Evolutionary conservation across 2,329 filamentous ascomycete genomes (phyloP), one percentile per base, ranked within the genome.

Genomic region (Clonostachys byssicola): DNA sequence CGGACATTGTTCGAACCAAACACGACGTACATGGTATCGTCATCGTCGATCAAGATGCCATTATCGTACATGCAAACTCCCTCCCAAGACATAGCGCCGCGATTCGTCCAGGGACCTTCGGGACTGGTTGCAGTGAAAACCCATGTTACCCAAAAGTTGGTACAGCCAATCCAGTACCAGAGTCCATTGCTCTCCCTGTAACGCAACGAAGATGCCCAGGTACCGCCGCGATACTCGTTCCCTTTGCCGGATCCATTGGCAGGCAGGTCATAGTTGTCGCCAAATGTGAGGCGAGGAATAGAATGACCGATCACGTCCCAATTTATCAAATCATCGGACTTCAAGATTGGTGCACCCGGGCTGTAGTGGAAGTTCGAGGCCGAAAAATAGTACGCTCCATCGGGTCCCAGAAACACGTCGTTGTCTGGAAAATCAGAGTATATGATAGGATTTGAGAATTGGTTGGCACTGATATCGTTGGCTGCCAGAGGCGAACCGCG

Each of bases 81-180:
- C 18, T 49, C 6, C 18, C 35, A 34, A n/a, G 60, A 60, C 14
- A 71, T 60, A 9, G 57, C 66, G 2, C 59, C 63, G 36, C 55
- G 51, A 42, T 68, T 61, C 12, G 51, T 65, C 74, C 74, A 78
- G 0, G 72, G 71, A 0, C 70, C 73, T 2, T 62, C 61, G 5
- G 64, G 64, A 10, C 60, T 58, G 5, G 60, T 44, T 0, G 78
- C 67, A 0, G 77, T 79, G 53, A 74, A 83, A 35, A 83, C 61
- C 54, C 78, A 80, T 0, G 78, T 79, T 9, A 68, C 66, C 34
- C 65, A 62, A 44, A 67, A 73, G 40, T 77, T 69, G 45, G 79
- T 65, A 52, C 79, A 83, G 2, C 78, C 80, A 9, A 79, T 68
- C 78, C 78, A 83, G 62, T 81, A 80, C 59, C 72, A 83, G 2